These are phyloP conservation scores for Cyanidiococcus yangmingshanensis DNA, from an alignment of 23 red algal species.

Conservation along the genomic window DNA sequence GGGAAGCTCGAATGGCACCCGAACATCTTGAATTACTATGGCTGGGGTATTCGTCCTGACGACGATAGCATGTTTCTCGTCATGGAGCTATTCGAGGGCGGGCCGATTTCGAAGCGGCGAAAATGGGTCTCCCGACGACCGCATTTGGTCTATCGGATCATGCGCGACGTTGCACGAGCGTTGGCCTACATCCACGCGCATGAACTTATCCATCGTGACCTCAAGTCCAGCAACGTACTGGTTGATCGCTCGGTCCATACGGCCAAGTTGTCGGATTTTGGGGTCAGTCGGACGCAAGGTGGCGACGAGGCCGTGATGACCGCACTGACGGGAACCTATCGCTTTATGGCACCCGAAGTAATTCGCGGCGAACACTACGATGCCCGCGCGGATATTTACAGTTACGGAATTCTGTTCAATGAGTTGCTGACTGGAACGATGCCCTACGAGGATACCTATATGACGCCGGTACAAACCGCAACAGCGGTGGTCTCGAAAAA, in stretches of 20 bases:
- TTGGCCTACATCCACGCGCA: constrained; percentile 9
- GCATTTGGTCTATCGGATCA: background rate
- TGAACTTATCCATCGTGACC: constrained; percentile 6
- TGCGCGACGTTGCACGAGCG: constrained; percentile 4
- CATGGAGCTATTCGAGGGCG: constrained; percentile 14
- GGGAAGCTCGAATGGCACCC: background rate
- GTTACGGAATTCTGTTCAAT: constrained; percentile 25
- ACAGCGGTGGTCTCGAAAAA: constrained; percentile 18
- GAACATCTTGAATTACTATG: constrained; percentile 5
- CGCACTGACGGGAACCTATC: constrained; percentile 29
- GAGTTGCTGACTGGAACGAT: constrained; percentile 25
- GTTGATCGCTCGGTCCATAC: background rate
- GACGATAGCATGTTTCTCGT: constrained; percentile 8
- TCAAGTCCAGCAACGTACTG: constrained; percentile 15
- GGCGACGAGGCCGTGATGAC: constrained; percentile 4
- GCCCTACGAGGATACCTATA: constrained; percentile 16
- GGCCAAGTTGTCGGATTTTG: constrained; percentile 3
- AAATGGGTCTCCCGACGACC: background rate
- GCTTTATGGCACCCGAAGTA: constrained; percentile 62
- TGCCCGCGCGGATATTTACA: constrained; percentile 23
- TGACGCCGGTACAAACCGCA: constrained; percentile 19
- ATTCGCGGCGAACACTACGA: constrained; percentile 23
- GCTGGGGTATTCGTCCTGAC: background rate
- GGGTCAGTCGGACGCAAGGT: background rate
- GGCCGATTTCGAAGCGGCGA: background rate